phyloP scores from a whole-genome alignment of 768 basidiomycete species.

The Russula lepida region DNA sequence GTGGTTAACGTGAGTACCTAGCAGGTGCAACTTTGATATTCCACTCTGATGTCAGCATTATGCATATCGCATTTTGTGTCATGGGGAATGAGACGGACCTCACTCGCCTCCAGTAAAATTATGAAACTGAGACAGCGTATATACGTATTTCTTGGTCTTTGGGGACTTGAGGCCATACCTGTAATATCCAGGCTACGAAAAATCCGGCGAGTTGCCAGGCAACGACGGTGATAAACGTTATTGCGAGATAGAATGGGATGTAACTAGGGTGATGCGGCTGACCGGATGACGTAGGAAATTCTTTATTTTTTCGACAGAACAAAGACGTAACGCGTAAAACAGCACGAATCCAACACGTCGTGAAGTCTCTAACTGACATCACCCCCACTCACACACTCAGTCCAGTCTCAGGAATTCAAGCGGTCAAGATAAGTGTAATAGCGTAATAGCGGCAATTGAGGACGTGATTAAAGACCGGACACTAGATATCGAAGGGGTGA shows the following conservation, averaged over 20 bases:
- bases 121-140: not conserved
- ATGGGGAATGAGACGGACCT: not conserved
- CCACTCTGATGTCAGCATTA: not conserved
- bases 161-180: conserved; percentile 24
- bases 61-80: not conserved
- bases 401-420: not conserved
- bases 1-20: conserved; percentile 32
- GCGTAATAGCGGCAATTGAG: not conserved
- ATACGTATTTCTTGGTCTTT: not conserved
- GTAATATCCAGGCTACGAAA: conserved; percentile 56
- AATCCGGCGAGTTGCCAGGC: conserved; percentile 56
- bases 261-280: too few species aligned
- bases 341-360: not conserved
- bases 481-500: conserved; percentile 2
- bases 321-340: not conserved
- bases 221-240: conserved; percentile 45
- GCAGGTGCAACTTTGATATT: conserved; percentile 51
- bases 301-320: conserved; percentile 7
- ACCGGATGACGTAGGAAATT: too few species aligned
- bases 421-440: not conserved
- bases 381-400: not conserved
- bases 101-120: conserved; percentile 7
- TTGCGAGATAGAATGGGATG: too few species aligned
- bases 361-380: not conserved
- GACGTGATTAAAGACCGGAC: not conserved